Evolutionary conservation across 768 basidiomycete species (phyloP), one percentile per base, ranked within the genome.

Genomic region (Hirschioporus abietinus): DNA sequence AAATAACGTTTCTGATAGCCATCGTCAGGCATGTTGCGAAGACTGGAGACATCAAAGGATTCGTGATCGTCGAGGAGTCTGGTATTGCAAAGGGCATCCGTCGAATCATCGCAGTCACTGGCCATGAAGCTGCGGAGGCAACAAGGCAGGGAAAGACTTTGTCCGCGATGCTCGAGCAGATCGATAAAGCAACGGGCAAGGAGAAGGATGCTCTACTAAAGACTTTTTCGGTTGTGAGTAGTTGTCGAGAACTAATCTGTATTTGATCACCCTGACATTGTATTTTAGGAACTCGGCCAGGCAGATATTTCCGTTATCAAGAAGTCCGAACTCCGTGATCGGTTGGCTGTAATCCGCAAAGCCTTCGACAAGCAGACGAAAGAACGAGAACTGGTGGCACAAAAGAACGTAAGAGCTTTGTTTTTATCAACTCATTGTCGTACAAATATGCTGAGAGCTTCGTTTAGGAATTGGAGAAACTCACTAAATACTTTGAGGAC

Each of bases 21-120:
- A 17, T 64, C 30, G 23, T 30, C 66, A 95, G 93, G 1, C 97
- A 99, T 75, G 97, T 99, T 65, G 85, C 87, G n/a, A 92, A 89
- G 78, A 99, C 97, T 0, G 94, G 96, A 20, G 94, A 96, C 72
- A 99, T 99, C 84, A 96, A 96, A 78, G 91, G 94, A 74, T 91
- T 99, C 75, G 89, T 96, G 30, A 91, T 99, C 68, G 90, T 86
- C 6, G 97, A 99, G 73, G 97, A 99, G 76, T 92, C 92, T 4
- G 96, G 96, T 35, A 99, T 99, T 72, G 97, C 97, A 7, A 99
- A 99, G 80, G 97, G 97, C 57, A 96, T 98, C 69, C 90, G 97
- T 63, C 88, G 97, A 42, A 89, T 99, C 66, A 89, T 92, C 63
- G 97, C 95, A 42, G 89, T 99, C 63, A 99, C 97, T 0, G 96